These are phyloP conservation scores for Bimuria novae-zelandiae DNA, from an alignment of 2,329 filamentous ascomycete genomes.

Conservation along the genomic window DNA sequence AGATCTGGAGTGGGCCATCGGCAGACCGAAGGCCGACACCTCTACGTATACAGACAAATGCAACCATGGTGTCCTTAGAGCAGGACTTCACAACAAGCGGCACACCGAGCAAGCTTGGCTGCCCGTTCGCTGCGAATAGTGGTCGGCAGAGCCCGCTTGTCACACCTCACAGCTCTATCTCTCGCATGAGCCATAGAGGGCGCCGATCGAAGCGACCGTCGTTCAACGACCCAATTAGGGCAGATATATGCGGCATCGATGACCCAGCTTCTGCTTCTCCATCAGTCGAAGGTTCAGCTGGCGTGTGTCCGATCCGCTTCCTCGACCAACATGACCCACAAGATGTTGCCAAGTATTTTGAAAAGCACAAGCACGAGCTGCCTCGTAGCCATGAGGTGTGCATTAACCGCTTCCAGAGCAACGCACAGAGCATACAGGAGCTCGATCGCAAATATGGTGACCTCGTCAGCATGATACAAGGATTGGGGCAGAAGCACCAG, in stretches of 20 bases:
- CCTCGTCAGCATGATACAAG: slow-evolving; percentile 91
- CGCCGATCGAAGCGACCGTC: slow-evolving; percentile 48
- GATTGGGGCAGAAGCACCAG: slow-evolving; percentile 83
- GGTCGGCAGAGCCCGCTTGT: slow-evolving; percentile 51
- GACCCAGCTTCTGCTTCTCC: slow-evolving; percentile 55
- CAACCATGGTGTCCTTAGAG: slow-evolving; percentile 62
- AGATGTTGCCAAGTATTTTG: slow-evolving; percentile 90
- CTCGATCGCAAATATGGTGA: slow-evolving; percentile 94
- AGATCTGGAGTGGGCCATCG: slow-evolving; percentile 49
- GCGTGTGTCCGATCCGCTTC: slow-evolving; percentile 90
- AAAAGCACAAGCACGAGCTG: slow-evolving; percentile 93
- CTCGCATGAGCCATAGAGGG: slow-evolving; percentile 41
- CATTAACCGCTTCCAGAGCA: slow-evolving; percentile 85
- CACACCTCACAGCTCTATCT: slow-evolving; percentile 48
- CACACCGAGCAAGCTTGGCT: slow-evolving; percentile 76
- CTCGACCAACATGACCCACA: slow-evolving; percentile 90
- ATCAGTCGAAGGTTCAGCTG: slow-evolving; percentile 43
- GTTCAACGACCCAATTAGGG: slow-evolving; percentile 49
- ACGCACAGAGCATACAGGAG: slow-evolving; percentile 81
- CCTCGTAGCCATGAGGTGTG: slow-evolving; percentile 93
- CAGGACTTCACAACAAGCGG: slow-evolving; percentile 90
- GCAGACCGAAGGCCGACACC: slow-evolving; percentile 32
- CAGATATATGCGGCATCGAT: slow-evolving; percentile 47
- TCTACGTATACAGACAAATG: slow-evolving; percentile 37
- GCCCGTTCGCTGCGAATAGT: slow-evolving; percentile 70